These are phyloP conservation scores for Tolypocladium amazonense DNA, from an alignment of 2,329 filamentous ascomycete genomes.

Conservation along the genomic window DNA sequence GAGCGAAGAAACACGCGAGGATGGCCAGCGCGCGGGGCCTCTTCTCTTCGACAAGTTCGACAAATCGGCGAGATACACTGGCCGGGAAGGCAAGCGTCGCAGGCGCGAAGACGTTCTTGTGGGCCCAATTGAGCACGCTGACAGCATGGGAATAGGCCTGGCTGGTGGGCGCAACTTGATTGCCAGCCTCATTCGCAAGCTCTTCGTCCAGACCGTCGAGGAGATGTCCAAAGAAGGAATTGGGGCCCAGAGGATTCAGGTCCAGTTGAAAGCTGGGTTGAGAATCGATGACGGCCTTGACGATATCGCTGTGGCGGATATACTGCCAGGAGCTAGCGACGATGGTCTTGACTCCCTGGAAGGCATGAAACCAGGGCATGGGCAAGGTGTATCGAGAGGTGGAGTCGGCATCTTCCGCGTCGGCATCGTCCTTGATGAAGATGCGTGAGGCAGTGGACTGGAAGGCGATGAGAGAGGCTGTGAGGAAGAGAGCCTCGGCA, in stretches of 20 bases:
- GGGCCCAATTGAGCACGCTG: conserved; percentile 57
- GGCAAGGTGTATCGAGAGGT: conserved; percentile 44
- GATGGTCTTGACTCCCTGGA: conserved; percentile 56
- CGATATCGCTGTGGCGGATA: conserved; percentile 45
- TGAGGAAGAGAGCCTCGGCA: conserved; percentile 53
- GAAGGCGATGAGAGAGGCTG: conserved; percentile 54
- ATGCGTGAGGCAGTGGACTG: conserved; percentile 53
- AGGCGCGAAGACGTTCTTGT: conserved; percentile 46
- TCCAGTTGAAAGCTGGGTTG: conserved; percentile 53
- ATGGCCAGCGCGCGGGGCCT: conserved; percentile 53
- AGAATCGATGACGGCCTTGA: conserved; percentile 52
- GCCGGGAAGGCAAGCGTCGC: conserved; percentile 54
- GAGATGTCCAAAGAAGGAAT: conserved; percentile 51
- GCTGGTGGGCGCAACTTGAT: conserved; percentile 18
- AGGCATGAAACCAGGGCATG: conserved; percentile 55
- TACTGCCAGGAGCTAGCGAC: conserved; percentile 55
- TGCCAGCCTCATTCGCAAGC: conserved; percentile 25
- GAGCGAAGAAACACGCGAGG: conserved; percentile 55
- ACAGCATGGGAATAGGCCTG: conserved; percentile 54
- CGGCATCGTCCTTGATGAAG: conserved; percentile 46
- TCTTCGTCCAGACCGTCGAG: conserved; percentile 48
- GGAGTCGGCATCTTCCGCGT: conserved; percentile 20
- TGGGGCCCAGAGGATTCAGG: conserved; percentile 36
- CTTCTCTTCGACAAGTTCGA: conserved; percentile 47
- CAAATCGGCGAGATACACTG: conserved; percentile 50